These are phyloP conservation scores for Pythium sp. DNA, from an alignment of 352 stramenopile species.

Conservation along the genomic window DNA sequence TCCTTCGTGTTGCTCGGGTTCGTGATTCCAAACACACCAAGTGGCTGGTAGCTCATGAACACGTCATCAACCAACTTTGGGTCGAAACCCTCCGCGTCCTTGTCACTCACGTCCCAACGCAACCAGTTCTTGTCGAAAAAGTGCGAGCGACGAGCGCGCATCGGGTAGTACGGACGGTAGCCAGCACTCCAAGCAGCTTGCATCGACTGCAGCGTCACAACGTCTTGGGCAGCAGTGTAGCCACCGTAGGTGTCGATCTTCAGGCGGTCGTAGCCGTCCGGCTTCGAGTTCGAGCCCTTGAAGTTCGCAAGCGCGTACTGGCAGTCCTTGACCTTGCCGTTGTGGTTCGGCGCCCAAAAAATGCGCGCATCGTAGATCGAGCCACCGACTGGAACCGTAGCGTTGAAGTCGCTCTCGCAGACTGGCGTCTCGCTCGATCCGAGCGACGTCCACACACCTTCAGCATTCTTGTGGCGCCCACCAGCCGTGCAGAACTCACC, in stretches of 20 bases:
- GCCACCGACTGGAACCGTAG: slow-evolving; percentile 23
- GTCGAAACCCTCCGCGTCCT: slow-evolving; percentile 35
- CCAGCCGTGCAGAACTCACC: slow-evolving; percentile 51
- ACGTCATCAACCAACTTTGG: slow-evolving; percentile 29
- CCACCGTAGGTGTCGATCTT: slow-evolving; percentile 28
- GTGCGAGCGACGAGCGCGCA: slow-evolving; percentile 40
- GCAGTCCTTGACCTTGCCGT: slow-evolving; percentile 56
- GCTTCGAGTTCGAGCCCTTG: slow-evolving; percentile 24
- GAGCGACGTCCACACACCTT: slow-evolving; percentile 21
- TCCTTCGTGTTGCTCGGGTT: slow-evolving; percentile 20
- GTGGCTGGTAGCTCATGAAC: slow-evolving; percentile 55
- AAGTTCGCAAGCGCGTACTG: slow-evolving; percentile 65
- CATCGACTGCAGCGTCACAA: slow-evolving; percentile 57
- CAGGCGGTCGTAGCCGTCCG: slow-evolving; percentile 26
- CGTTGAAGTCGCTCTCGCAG: slow-evolving; percentile 29
- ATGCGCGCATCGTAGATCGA: slow-evolving; percentile 43
- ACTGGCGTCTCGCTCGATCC: slow-evolving; percentile 19
- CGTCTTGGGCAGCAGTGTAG: slow-evolving; percentile 27
- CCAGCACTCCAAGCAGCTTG: slow-evolving; percentile 33
- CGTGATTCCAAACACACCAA: slow-evolving; percentile 50
- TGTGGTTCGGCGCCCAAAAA: slow-evolving; percentile 46
- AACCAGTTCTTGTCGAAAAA: slow-evolving; percentile 78
- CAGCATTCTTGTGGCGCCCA: slow-evolving; percentile 22
- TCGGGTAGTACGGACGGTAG: slow-evolving; percentile 76
- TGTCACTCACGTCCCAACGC: slow-evolving; percentile 44